Evolutionary conservation across 208 protist genomes (phyloP), one percentile per base, ranked within the genome.

Genomic region (Sergeia podlipaevii): DNA sequence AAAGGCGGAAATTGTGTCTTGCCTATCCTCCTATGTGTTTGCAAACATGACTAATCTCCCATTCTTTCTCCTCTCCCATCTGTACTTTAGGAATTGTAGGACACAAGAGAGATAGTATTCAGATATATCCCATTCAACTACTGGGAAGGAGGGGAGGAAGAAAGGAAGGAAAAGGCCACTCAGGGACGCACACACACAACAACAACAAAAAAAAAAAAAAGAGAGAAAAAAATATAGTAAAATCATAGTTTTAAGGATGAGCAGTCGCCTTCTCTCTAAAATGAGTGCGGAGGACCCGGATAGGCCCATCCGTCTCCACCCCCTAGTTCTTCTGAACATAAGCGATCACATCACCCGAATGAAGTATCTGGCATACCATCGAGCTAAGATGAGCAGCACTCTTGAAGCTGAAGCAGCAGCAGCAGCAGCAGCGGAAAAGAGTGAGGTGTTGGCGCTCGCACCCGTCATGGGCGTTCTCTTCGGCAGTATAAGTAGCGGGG

Each of bases 241-340:
- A n/a, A n/a, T n/a, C n/a, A n/a, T n/a, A n/a, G n/a, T n/a, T n/a
- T n/a, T n/a, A n/a, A n/a, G n/a, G n/a, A n/a, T n/a, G n/a, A n/a
- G n/a, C n/a, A n/a, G n/a, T n/a, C n/a, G n/a, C n/a, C n/a, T n/a
- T n/a, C n/a, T n/a, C n/a, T n/a, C n/a, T n/a, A n/a, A n/a, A n/a
- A 59, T 64, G 54, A 11, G 13, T 10, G 0, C 44, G 13, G 63
- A 49, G 3, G 52, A 58, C 4, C 30, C 69, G 37, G 11, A 26
- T 13, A n/a, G 57, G 20, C 28, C 52, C 6, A 39, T 89, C 7
- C 33, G 41, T 27, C 45, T 92, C 18, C 78, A 85, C 21, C 85
- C 85, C 15, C 26, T 85, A 10, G 80, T 92, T n/a, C 48, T 92
- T 23, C 60, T 92, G 10, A 87, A 69, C 58, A 62, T 89, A 39